Conservation (phyloP, 371 early-diverging fungal species). For the Racocetra persica region DNA sequence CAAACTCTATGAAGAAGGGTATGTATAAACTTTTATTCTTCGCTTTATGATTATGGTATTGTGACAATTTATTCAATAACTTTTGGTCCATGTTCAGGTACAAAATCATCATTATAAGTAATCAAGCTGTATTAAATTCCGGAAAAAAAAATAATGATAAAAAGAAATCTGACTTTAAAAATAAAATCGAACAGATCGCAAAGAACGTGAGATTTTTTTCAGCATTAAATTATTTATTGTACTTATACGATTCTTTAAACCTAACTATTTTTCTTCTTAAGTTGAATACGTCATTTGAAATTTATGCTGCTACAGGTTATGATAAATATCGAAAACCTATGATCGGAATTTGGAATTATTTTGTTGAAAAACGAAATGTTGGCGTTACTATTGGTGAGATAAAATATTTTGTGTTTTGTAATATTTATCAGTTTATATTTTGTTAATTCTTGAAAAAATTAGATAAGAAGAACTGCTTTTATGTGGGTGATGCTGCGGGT, state of each 20-base stretch:
- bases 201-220: slow-evolving; percentile 44
- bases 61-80: slow-evolving; percentile 29
- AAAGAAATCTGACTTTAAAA: slow-evolving; percentile 58
- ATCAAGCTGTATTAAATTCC: slow-evolving; percentile 67
- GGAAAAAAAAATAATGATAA: slow-evolving; percentile 49
- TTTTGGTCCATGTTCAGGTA: slow-evolving; percentile 54
- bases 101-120: slow-evolving; percentile 77
- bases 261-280: slow-evolving; percentile 42
- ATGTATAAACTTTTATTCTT: slow-evolving; percentile 42
- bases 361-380: slow-evolving; percentile 56
- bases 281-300: slow-evolving; percentile 60
- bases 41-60: background rate
- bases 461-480: slow-evolving; percentile 69
- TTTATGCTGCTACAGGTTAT: slow-evolving; percentile 71
- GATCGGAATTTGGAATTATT: slow-evolving; percentile 84
- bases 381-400: slow-evolving; percentile 56
- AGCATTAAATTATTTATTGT: slow-evolving; percentile 2
- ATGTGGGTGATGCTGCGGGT: slow-evolving; percentile 94
- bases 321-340: slow-evolving; percentile 85
- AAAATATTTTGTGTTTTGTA: background rate
- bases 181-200: slow-evolving; percentile 59
- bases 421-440: background rate
- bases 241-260: slow-evolving; percentile 26
- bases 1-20: slow-evolving; percentile 67
- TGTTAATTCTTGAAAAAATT: slow-evolving; percentile 27